phyloP scores from a whole-genome alignment of 352 stramenopile species.

The Pythium insidiosum region DNA sequence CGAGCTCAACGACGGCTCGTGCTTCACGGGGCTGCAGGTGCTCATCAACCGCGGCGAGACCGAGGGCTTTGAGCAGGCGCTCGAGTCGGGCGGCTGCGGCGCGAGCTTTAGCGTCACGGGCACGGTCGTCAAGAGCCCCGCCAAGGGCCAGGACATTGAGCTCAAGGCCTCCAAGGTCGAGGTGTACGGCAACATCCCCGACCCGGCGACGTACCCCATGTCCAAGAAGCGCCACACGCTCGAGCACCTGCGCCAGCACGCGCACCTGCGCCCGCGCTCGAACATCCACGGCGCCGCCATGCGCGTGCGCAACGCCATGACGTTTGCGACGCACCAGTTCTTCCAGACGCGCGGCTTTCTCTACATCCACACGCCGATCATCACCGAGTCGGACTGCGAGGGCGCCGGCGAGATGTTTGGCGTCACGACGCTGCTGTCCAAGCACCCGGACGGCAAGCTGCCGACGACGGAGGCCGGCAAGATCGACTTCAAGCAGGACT shows the following conservation, averaged over 20 bases:
- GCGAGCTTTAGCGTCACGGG: conserved; percentile 81
- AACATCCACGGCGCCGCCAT: conserved; percentile 90
- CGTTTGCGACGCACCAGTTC: conserved; percentile 91
- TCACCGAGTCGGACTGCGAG: conserved; percentile 97
- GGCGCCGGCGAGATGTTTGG: conserved; percentile 96
- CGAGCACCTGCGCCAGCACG: conserved; percentile 89
- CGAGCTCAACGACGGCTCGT: conserved; percentile 93
- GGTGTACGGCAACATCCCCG: conserved; percentile 82
- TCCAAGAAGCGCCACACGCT: conserved; percentile 91
- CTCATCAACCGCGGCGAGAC: conserved; percentile 74
- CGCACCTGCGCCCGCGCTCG: conserved; percentile 89
- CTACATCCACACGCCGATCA: conserved; percentile 94
- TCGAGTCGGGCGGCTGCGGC: conserved; percentile 79
- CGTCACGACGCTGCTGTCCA: conserved; percentile 89
- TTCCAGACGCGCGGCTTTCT: conserved; percentile 91
- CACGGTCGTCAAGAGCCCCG: conserved; percentile 78
- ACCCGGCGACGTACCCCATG: conserved; percentile 87
- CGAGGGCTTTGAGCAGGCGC: conserved; percentile 66
- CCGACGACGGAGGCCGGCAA: conserved; percentile 39
- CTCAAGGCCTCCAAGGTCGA: conserved; percentile 83
- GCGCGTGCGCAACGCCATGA: conserved; percentile 90
- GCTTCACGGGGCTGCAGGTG: conserved; percentile 82
- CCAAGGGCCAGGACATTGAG: conserved; percentile 90
- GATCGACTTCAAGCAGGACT: conserved; percentile 90
- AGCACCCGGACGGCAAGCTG: conserved; percentile 66